Percentiles rank a stretch among this genome's conserved stretches.
Evolutionary conservation across 148 eudicot species (phyloP).

Genomic region (Fallopia convolvulus): DNA sequence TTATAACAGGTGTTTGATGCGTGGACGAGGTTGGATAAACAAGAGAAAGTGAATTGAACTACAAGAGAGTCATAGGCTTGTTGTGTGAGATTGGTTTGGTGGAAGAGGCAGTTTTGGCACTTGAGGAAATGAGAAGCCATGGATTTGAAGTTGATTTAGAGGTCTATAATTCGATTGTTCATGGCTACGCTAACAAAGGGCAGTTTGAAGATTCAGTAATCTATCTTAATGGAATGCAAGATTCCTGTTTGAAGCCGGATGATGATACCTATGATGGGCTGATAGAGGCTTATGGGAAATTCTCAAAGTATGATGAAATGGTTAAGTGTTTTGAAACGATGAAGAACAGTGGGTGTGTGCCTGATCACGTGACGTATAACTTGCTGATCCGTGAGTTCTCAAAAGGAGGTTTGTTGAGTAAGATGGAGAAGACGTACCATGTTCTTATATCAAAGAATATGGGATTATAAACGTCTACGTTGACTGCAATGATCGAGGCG

Average conservation of each 20-base stretch:
- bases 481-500: constrained; percentile 37
- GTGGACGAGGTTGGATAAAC: constrained; percentile 25
- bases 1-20: constrained; percentile 30
- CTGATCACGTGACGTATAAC: constrained; percentile 33
- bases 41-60: constrained; percentile 22
- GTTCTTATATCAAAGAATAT: constrained; percentile 24
- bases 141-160: constrained; percentile 17
- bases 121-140: constrained; percentile 26
- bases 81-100: constrained; percentile 24
- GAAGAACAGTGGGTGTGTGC: constrained; percentile 24
- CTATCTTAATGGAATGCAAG: constrained; percentile 38
- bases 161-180: constrained; percentile 22
- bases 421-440: constrained; percentile 34
- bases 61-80: constrained; percentile 24
- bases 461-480: constrained; percentile 27
- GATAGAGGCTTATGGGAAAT: constrained; percentile 30
- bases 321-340: constrained; percentile 27
- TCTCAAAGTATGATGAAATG: constrained; percentile 41
- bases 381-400: constrained; percentile 33
- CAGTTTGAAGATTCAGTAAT: constrained; percentile 30
- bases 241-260: constrained; percentile 18
- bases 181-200: constrained; percentile 28
- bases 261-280: constrained; percentile 31
- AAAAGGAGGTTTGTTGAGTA: constrained; percentile 28
- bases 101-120: constrained; percentile 21